Base-by-base conservation (phyloP, 2,329 filamentous ascomycete species). In the Hymenoscyphus albidus region DNA sequence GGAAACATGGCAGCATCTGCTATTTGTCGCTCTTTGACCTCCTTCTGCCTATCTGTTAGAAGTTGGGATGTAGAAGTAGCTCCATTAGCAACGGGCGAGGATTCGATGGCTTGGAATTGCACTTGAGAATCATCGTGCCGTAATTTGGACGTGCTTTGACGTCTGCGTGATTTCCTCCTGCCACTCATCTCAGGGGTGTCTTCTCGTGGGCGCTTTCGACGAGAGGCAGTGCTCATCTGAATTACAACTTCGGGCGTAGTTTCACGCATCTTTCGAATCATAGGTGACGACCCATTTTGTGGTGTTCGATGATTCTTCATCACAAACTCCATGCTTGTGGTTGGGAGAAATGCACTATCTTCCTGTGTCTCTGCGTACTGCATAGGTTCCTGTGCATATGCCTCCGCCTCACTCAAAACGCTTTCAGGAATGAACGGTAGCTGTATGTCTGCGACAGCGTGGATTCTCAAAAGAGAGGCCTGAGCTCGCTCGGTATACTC, bases 91-190 rank as follows among this genome's bases (percentile, higher is more conserved):
- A 77, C 78, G 0, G 82, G 80, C 0, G 88, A 85, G 13, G 87
- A 85, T 38, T 85, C 83, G 58, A 94, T 88, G 0, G 86, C 79
- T 2, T 88, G 85, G 72, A 95, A 95, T 55, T 91, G 83, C 32
- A 96, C 83, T 72, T 96, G 92, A 0, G 92, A 96, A 76, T 96
- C 85, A 67, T 96, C 86, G 70, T 96, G 92, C 40, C 90, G 85
- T 35, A 88, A 80, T 65, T 84, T 85, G 18, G 83, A 80, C 58
- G 82, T 85, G 14, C 64, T 74, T 67, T 65, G 70, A 13, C 76
- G 69, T 39, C 75, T 71, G 3, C 74, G 72, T 3, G 76, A 69
- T 54, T 76, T 78, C 22, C 75, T 71, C 13, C 75, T 73, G 7
- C 48, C 48, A 5, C 70, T 73, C 0, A 76, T 74, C 6, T 79